These are phyloP conservation scores for Leccinum subrobustum DNA, from an alignment of 1,284 basidiomycete species.

Conservation along the genomic window DNA sequence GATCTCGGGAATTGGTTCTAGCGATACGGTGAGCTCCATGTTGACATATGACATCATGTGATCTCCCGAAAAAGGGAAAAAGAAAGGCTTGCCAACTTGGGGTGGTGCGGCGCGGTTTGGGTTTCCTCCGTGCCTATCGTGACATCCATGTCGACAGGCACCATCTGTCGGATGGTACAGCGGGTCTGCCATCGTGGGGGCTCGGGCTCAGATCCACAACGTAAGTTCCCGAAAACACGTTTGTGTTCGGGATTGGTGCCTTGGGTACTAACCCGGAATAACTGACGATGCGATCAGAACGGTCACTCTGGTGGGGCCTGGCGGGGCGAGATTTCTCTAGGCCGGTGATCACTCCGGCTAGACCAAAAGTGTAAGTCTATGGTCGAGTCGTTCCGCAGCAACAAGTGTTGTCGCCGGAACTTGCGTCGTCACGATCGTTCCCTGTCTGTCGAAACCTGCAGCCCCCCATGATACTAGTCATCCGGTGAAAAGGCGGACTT, in stretches of 20 bases:
- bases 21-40: neutral
- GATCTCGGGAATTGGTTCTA: neutral
- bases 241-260: neutral
- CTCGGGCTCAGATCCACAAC: neutral
- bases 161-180: neutral
- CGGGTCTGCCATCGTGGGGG: neutral
- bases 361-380: neutral
- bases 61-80: neutral
- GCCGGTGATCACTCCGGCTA: neutral
- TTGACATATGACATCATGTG: neutral
- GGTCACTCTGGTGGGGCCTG: neutral
- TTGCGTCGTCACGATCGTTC: neutral
- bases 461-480: neutral
- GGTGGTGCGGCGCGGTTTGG: neutral
- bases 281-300: neutral
- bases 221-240: neutral
- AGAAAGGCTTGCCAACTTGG: neutral
- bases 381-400: neutral
- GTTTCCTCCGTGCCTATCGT: slow-evolving; percentile 9
- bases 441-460: neutral
- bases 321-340: neutral
- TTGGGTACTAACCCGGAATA: neutral
- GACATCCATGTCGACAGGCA: slow-evolving; percentile 4
- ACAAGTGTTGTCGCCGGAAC: neutral
- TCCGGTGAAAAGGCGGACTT: neutral